A percentile compares a stretch with the other conserved stretches of the same genome.
Conservation (phyloP, 495 filamentous ascomycete species). For the Oidiodendron maius region DNA sequence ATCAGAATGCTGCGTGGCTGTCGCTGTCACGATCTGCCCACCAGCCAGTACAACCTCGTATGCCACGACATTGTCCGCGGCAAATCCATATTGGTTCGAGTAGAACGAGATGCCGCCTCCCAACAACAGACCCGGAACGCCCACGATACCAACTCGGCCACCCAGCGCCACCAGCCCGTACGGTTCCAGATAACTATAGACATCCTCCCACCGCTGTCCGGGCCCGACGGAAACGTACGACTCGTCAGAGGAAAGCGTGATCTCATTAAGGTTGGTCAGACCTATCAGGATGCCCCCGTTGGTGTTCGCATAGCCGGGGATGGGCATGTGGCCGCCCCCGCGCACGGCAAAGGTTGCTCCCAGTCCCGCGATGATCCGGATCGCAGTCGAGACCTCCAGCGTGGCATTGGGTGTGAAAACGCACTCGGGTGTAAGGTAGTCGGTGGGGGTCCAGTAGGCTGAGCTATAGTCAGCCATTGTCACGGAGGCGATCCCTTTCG, state of each 20-base stretch:
- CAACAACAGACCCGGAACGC: slow-evolving; percentile 48
- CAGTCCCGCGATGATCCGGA: background rate
- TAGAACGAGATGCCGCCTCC: slow-evolving; percentile 33
- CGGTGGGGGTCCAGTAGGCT: slow-evolving; percentile 8
- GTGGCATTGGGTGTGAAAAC: slow-evolving; percentile 6
- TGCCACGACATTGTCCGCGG: slow-evolving; percentile 36
- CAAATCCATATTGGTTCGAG: slow-evolving; percentile 19
- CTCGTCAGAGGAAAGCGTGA: slow-evolving; percentile 23
- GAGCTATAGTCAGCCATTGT: slow-evolving; percentile 1
- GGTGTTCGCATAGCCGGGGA: slow-evolving; percentile 23
- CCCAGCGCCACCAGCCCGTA: slow-evolving; percentile 38
- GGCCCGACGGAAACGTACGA: slow-evolving; percentile 29
- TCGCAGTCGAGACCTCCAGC: slow-evolving; percentile 2
- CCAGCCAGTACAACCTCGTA: slow-evolving; percentile 40
- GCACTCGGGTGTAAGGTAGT: slow-evolving; percentile 3
- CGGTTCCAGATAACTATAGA: slow-evolving; percentile 37
- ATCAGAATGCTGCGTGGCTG: slow-evolving; percentile 33
- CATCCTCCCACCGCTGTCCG: slow-evolving; percentile 37
- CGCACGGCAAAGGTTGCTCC: slow-evolving; percentile 25
- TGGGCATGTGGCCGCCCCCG: slow-evolving; percentile 26
- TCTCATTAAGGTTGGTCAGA: slow-evolving; percentile 21
- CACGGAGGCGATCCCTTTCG: too few relatives aligned
- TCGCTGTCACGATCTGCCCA: slow-evolving; percentile 42
- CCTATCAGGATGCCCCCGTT: slow-evolving; percentile 24
- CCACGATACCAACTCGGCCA: slow-evolving; percentile 46